A percentile compares a stretch with the other conserved stretches of the same genome.
Evolutionary conservation across 2,329 filamentous ascomycete genomes (phyloP).

Genomic region (Claviceps maximensis): DNA sequence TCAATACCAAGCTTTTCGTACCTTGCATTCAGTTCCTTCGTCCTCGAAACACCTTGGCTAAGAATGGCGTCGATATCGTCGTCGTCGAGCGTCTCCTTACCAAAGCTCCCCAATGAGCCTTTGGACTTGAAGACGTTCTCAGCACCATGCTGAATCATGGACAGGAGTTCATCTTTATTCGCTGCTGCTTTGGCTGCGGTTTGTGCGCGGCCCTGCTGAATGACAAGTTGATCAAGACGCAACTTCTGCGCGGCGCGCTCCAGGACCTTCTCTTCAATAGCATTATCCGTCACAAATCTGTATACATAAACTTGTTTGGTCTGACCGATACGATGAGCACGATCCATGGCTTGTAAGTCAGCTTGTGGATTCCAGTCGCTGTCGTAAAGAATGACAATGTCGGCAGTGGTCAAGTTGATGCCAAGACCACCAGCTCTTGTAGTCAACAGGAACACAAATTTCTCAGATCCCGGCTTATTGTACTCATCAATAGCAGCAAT

Average conservation of each 20-base stretch:
- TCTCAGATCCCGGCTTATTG: constrained; percentile 90
- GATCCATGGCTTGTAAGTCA: constrained; percentile 97
- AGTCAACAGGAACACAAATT: constrained; percentile 90
- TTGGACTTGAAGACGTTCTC: constrained; percentile 78
- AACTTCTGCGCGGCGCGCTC: constrained; percentile 95
- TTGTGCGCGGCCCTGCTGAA: constrained; percentile 91
- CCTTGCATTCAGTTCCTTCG: constrained; percentile 78
- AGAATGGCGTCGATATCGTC: constrained; percentile 87
- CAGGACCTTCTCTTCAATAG: constrained; percentile 95
- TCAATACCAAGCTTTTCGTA: constrained; percentile 97
- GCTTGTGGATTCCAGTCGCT: constrained; percentile 99
- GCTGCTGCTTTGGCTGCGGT: constrained; percentile 80
- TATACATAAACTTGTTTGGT: constrained; percentile 97
- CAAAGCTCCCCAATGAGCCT: constrained; percentile 47
- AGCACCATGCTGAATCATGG: constrained; percentile 98
- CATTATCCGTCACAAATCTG: constrained; percentile 93
- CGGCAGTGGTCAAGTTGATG: constrained; percentile 89
- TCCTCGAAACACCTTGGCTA: constrained; percentile 73
- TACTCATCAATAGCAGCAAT: constrained; percentile 97
- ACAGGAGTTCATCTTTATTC: constrained; percentile 89
- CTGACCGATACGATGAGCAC: constrained; percentile 94
- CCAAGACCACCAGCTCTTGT: constrained; percentile 91
- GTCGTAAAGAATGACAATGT: constrained; percentile 93
- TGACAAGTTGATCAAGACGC: constrained; percentile 90
- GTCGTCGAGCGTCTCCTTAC: constrained; percentile 55